phyloP scores from a whole-genome alignment of 441 rosid species.

The Lepidium campestre region DNA sequence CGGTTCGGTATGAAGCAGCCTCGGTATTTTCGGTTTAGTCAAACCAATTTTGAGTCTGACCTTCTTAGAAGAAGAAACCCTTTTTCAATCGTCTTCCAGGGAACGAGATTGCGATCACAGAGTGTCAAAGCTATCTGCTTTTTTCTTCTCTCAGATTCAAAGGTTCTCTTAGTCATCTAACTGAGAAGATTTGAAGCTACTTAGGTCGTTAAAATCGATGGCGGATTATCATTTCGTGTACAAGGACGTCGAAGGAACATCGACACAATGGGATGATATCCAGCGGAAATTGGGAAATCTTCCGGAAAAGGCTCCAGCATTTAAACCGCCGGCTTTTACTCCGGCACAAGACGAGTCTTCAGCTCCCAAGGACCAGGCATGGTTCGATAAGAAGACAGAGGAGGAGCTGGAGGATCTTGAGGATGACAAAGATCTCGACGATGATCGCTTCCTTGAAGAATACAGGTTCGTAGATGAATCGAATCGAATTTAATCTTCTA shows the following conservation, averaged over 20 bases:
- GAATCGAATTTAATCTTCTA: neutral
- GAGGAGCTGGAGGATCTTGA: slow-evolving; percentile 87
- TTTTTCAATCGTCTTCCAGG: neutral
- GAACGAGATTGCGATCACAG: slow-evolving; percentile 24
- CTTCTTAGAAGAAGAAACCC: neutral
- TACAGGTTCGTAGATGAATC: slow-evolving; percentile 51
- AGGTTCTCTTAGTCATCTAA: slow-evolving; percentile 5
- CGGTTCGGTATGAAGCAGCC: neutral
- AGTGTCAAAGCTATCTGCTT: slow-evolving; percentile 15
- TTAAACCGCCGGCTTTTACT: slow-evolving; percentile 80
- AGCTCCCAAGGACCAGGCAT: slow-evolving; percentile 69
- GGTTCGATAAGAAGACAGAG: slow-evolving; percentile 70
- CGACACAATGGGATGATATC: slow-evolving; percentile 99
- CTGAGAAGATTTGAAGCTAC: slow-evolving; percentile 2
- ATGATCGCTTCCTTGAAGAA: slow-evolving; percentile 90
- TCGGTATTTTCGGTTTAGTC: slow-evolving; percentile 10
- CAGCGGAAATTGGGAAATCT: slow-evolving; percentile 94
- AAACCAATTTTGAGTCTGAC: neutral
- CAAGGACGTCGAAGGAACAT: slow-evolving; percentile 94
- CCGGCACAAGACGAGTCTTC: slow-evolving; percentile 65
- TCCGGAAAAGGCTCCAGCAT: slow-evolving; percentile 76
- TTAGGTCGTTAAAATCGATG: slow-evolving; percentile 31
- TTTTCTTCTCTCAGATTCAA: slow-evolving; percentile 9
- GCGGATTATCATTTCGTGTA: slow-evolving; percentile 93
- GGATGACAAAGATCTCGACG: slow-evolving; percentile 76